Conservation (phyloP, 2,329 filamentous ascomycete genomes). For the Clarireedia hainanense region DNA sequence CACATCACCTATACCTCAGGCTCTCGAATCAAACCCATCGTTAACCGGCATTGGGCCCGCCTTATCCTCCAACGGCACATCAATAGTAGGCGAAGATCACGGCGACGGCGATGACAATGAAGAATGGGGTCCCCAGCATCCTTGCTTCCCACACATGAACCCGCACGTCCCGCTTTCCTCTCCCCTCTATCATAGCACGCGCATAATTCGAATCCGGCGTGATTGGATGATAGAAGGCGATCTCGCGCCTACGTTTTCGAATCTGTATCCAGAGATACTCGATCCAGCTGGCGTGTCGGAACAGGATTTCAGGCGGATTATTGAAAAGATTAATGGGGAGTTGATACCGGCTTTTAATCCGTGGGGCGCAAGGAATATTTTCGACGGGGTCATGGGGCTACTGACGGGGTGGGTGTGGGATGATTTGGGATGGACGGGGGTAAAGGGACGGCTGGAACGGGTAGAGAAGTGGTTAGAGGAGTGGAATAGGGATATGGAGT, state of each 20-base stretch:
- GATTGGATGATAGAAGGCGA: constrained; percentile 91
- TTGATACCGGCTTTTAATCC: constrained; percentile 75
- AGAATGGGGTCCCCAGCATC: constrained; percentile 88
- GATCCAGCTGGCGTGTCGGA: constrained; percentile 77
- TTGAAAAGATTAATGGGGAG: constrained; percentile 74
- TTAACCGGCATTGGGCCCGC: constrained; percentile 26
- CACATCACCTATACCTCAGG: constrained; percentile 16
- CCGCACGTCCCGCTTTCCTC: constrained; percentile 79
- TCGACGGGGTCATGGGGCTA: constrained; percentile 73
- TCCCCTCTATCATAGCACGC: constrained; percentile 65
- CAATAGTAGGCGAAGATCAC: constrained; percentile 22
- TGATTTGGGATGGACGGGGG: constrained; percentile 68
- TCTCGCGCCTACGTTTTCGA: constrained; percentile 85
- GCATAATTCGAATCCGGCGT: constrained; percentile 82
- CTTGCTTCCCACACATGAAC: constrained; percentile 89
- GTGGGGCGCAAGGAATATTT: constrained; percentile 64
- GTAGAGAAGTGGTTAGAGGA: constrained; percentile 77
- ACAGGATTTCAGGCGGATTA: constrained; percentile 73
- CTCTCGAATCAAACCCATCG: constrained; percentile 18
- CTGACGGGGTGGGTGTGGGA: constrained; percentile 94
- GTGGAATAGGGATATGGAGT: constrained; percentile 73
- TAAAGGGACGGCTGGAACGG: constrained; percentile 61
- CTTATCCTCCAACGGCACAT: constrained; percentile 29
- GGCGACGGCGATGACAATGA: constrained; percentile 51
- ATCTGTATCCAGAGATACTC: constrained; percentile 91